A percentile compares a stretch with the other conserved stretches of the same genome.
These are phyloP conservation scores for Zostera marina DNA, from an alignment of 116 monocot genomes.

Conservation along the genomic window DNA sequence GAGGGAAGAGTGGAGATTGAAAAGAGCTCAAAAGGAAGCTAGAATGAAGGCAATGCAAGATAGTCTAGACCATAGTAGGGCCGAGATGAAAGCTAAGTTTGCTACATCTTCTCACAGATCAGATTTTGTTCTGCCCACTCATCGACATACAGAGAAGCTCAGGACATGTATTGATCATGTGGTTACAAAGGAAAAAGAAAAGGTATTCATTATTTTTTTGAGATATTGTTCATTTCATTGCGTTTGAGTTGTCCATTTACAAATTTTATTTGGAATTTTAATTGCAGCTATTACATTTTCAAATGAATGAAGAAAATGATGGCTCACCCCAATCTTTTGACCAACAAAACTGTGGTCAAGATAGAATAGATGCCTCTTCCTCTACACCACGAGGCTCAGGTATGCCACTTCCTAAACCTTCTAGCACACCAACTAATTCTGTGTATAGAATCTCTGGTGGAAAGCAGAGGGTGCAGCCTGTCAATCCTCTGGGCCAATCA, in stretches of 20 bases:
- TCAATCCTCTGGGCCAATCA: constrained; percentile 63
- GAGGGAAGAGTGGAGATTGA: constrained; percentile 56
- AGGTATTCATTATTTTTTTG: constrained; percentile 26
- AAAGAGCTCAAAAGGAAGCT: constrained; percentile 70
- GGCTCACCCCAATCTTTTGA: constrained; percentile 13
- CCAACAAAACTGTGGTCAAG: constrained; percentile 12
- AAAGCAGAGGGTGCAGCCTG: constrained; percentile 23
- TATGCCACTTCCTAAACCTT: constrained; percentile 29
- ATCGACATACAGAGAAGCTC: constrained; percentile 36
- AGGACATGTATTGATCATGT: constrained; percentile 30
- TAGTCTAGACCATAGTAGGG: constrained; percentile 54
- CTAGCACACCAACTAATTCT: constrained; percentile 25
- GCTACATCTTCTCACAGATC: constrained; percentile 24
- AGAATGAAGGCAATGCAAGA: constrained; percentile 90
- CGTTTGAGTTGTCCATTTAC: constrained; percentile 7
- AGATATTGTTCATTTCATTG: not conserved
- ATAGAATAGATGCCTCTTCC: constrained; percentile 24
- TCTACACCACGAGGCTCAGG: constrained; percentile 31
- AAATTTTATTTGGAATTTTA: constrained; percentile 14
- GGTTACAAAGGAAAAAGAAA: constrained; percentile 29
- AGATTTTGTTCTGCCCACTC: constrained; percentile 13
- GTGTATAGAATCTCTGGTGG: constrained; percentile 16
- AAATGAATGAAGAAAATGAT: constrained; percentile 11
- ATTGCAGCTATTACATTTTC: constrained; percentile 13
- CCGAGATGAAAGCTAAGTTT: constrained; percentile 71